A percentile compares a stretch with the other conserved stretches of the same genome.
These are phyloP conservation scores for Pueraria montana DNA, from an alignment of 306 rosid genomes.

Conservation along the genomic window DNA sequence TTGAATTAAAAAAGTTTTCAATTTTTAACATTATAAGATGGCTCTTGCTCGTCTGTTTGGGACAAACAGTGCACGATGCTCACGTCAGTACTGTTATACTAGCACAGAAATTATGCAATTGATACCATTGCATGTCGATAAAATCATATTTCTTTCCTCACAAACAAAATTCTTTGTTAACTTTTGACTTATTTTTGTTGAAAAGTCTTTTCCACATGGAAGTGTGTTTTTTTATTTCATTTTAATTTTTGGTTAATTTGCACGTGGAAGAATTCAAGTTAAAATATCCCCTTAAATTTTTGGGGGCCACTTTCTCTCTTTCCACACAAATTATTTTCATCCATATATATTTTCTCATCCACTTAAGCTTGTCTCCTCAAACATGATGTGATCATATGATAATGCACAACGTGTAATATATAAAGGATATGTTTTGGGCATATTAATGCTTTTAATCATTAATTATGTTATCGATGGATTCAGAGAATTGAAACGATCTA, in stretches of 20 bases:
- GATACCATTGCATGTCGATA: not conserved
- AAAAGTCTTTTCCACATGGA: not conserved
- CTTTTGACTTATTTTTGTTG: not conserved
- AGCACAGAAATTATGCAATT: not conserved
- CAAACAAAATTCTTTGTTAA: not conserved
- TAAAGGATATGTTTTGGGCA: not conserved
- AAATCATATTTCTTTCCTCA: not conserved
- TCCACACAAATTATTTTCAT: not conserved
- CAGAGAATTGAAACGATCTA: not conserved
- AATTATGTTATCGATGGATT: not conserved
- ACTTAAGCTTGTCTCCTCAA: conserved; percentile 11
- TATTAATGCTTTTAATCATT: not conserved
- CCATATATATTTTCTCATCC: not conserved
- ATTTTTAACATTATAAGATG: too few relatives aligned
- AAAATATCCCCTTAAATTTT: not conserved
- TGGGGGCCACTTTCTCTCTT: not conserved
- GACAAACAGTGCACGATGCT: not conserved
- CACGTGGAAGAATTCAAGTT: not conserved
- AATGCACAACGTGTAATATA: not conserved
- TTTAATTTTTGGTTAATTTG: too few relatives aligned
- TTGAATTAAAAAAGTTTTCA: too few relatives aligned
- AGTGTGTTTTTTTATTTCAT: not conserved
- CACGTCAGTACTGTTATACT: not conserved
- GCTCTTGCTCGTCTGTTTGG: not conserved
- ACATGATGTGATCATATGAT: not conserved